Evolutionary conservation across 2,329 filamentous ascomycete genomes (phyloP).

Genomic region (Alternaria sp.): DNA sequence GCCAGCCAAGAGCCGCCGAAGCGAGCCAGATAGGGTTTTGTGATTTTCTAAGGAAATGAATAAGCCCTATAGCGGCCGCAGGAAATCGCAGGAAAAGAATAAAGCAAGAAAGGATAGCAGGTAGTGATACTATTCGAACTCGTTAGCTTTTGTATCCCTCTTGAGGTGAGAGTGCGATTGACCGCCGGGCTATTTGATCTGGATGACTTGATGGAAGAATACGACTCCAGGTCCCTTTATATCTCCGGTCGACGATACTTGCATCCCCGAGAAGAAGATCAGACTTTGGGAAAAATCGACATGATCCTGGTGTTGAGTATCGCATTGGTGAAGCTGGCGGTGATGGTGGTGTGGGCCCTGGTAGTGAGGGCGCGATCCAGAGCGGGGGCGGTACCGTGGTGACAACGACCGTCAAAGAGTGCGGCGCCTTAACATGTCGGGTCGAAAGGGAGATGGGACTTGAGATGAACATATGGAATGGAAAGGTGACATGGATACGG

Average conservation of each 20-base stretch:
- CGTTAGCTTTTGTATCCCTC: background rate
- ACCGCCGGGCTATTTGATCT: background rate
- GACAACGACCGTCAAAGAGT: background rate
- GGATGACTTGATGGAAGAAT: constrained; percentile 2
- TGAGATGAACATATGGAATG: background rate
- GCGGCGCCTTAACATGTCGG: background rate
- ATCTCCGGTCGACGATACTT: background rate
- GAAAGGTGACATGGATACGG: background rate
- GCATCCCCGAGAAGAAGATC: no score
- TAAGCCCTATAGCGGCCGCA: no score
- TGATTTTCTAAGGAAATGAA: no score
- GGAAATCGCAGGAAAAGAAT: no score
- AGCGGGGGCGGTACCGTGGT: background rate
- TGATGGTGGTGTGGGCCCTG: background rate
- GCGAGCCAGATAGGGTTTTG: no score
- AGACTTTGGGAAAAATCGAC: background rate
- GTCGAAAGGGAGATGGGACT: background rate
- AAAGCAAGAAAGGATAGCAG: background rate
- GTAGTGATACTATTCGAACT: background rate
- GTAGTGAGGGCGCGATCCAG: background rate
- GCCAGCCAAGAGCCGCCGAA: no score
- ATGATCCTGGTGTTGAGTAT: background rate
- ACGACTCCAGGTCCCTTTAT: background rate
- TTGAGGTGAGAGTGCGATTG: background rate
- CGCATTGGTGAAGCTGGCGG: background rate